Conservation (phyloP, 148 eudicot genomes). For the Arctostaphylos glauca region DNA sequence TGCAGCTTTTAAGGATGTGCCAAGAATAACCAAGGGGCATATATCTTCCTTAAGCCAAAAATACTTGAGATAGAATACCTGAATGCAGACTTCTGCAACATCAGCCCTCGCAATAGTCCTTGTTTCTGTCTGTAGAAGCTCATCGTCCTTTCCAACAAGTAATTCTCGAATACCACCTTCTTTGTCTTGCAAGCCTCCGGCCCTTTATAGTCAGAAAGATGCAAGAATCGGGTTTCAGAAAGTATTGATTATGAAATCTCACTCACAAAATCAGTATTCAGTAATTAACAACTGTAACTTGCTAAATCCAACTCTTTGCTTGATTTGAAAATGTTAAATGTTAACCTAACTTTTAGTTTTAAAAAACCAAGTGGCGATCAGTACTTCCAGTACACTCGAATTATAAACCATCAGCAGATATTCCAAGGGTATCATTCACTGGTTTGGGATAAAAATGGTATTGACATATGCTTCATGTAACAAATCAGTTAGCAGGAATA, state of each 20-base stretch:
- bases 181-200: constrained; percentile 96
- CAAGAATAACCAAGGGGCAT: neutral
- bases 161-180: constrained; percentile 79
- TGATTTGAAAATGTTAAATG: neutral
- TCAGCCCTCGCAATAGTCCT: constrained; percentile 75
- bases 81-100: constrained; percentile 97
- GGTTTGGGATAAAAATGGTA: neutral
- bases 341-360: neutral
- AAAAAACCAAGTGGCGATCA: neutral
- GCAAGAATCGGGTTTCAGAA: neutral
- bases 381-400: neutral
- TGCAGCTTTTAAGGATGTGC: neutral
- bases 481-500: neutral
- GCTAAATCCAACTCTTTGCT: neutral
- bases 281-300: neutral
- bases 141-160: constrained; percentile 89
- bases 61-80: constrained; percentile 39
- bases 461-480: neutral
- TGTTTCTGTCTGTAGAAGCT: constrained; percentile 85
- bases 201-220: constrained; percentile 36
- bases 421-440: neutral
- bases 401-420: neutral
- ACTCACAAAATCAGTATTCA: neutral
- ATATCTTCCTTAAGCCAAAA: neutral
- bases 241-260: neutral